phyloP scores from a whole-genome alignment of 495 filamentous ascomycete species.

The Aspergillus cristatus region DNA sequence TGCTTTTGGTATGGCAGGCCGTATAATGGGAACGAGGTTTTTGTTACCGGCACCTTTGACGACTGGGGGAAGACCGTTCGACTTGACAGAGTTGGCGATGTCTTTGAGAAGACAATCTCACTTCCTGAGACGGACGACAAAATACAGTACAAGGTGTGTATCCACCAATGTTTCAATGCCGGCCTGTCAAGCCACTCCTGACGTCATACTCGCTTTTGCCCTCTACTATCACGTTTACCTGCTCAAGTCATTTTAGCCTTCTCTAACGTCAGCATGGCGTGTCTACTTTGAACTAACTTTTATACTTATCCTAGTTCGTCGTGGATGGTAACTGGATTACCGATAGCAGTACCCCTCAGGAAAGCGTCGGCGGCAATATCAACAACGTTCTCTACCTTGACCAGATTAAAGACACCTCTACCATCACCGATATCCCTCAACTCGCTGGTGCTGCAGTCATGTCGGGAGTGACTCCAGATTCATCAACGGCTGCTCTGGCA shows the following conservation, averaged over 20 bases:
- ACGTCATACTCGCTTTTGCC: conserved; percentile 2
- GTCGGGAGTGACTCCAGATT: conserved; percentile 58
- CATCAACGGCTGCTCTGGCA: conserved; percentile 67
- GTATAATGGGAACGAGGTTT: conserved; percentile 72
- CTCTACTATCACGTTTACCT: too few relatives aligned
- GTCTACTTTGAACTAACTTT: neutral
- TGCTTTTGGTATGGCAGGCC: too few relatives aligned
- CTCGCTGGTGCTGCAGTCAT: conserved; percentile 42
- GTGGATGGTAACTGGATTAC: conserved; percentile 83
- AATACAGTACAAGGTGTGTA: conserved; percentile 71
- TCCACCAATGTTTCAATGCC: too few relatives aligned
- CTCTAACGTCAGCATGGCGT: too few relatives aligned
- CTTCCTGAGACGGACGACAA: conserved; percentile 55
- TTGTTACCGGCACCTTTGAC: conserved; percentile 93
- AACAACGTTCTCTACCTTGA: conserved; percentile 83
- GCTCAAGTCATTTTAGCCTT: too few relatives aligned
- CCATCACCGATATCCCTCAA: too few relatives aligned
- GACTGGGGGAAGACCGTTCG: conserved; percentile 79
- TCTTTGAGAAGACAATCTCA: conserved; percentile 69
- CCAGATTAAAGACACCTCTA: conserved; percentile 44
- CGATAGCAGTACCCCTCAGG: conserved; percentile 66
- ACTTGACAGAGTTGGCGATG: conserved; percentile 61
- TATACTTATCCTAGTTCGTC: conserved; percentile 57
- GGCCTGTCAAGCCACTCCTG: too few relatives aligned
- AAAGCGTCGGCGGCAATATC: conserved; percentile 67